Evolutionary conservation across 2,329 filamentous ascomycete species (phyloP).

Genomic region (Botrytis sinoallii): DNA sequence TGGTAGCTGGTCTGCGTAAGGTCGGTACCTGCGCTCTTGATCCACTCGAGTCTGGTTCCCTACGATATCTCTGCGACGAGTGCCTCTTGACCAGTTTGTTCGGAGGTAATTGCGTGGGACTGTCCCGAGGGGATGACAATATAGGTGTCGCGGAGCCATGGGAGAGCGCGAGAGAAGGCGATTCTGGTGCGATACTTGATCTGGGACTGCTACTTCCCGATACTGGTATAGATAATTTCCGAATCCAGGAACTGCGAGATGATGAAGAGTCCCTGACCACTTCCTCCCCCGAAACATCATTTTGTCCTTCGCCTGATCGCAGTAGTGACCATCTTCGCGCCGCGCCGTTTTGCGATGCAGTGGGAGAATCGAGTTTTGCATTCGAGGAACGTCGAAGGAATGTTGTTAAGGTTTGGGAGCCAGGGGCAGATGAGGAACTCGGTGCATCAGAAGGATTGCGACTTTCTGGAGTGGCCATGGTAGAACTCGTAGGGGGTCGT

Average conservation of each 20-base stretch:
- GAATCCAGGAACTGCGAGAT: constrained; percentile 68
- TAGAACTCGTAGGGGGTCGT: constrained; percentile 35
- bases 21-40: constrained; percentile 61
- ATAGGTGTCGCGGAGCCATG: constrained; percentile 67
- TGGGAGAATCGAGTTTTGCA: constrained; percentile 28
- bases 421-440: constrained; percentile 26
- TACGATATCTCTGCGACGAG: constrained; percentile 51
- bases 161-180: constrained; percentile 62
- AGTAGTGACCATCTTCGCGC: constrained; percentile 30
- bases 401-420: constrained; percentile 21
- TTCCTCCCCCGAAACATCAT: constrained; percentile 28
- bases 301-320: constrained; percentile 30
- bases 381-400: constrained; percentile 23
- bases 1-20: constrained; percentile 71
- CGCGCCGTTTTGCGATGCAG: constrained; percentile 24
- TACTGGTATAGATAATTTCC: constrained; percentile 63
- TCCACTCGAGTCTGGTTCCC: constrained; percentile 45
- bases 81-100: constrained; percentile 79
- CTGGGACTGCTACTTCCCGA: constrained; percentile 63
- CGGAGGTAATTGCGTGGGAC: constrained; percentile 50
- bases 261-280: constrained; percentile 52
- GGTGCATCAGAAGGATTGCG: constrained; percentile 21
- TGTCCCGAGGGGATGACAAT: constrained; percentile 39
- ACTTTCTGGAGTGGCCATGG: constrained; percentile 30
- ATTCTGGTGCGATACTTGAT: constrained; percentile 63